Evolutionary conservation across 1,284 basidiomycete species (phyloP), one percentile per base, ranked within the genome.

Genomic region (Rugiboletus extremiorientalis): DNA sequence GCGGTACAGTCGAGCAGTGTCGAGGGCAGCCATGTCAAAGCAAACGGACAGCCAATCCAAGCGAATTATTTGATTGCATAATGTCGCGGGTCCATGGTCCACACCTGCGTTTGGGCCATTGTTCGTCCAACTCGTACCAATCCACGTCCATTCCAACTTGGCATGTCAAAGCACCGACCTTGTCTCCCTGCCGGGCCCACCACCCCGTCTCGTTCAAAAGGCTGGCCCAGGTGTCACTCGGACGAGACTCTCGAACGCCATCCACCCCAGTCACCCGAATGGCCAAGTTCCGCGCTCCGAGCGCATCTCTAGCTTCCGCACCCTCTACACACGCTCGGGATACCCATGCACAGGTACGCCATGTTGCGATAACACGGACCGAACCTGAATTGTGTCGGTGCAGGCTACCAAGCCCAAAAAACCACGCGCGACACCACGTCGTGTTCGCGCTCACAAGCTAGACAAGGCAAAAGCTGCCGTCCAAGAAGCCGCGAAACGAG

Each of bases 1-100:
- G 45, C 80, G 79, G 63, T 83, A 82, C n/a, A 73, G 54, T 55
- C 54, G 57, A 33, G 42, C 47, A 37, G 58, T 53, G 55, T 60
- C 54, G 34, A 30, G 56, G 48, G 44, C 48, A 36, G 58, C 38
- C 72, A 73, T 74, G 60, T 62, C 64, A 60, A 72, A 67, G 70
- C 58, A 31, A 38, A 25, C 3, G 22, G 4, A 34, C 9, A 16
- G 31, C 31, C 31, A 3, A 55, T 59, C 56, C 58, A 65, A 68
- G 54, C 52, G 14, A 41, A 55, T 9, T 18, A 42, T n/a, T n/a
- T n/a, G n/a, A 53, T 59, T 51, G 47, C 46, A 59, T 46, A 51
- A 48, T 31, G 54, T 50, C 60, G 58, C 69, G 63, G 50, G 66
- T 58, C 20, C 52, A 44, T 37, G 30, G 46, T 65, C 59, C 66